Conservation (phyloP, 106 monocot species). For the Dendrobium officinale region DNA sequence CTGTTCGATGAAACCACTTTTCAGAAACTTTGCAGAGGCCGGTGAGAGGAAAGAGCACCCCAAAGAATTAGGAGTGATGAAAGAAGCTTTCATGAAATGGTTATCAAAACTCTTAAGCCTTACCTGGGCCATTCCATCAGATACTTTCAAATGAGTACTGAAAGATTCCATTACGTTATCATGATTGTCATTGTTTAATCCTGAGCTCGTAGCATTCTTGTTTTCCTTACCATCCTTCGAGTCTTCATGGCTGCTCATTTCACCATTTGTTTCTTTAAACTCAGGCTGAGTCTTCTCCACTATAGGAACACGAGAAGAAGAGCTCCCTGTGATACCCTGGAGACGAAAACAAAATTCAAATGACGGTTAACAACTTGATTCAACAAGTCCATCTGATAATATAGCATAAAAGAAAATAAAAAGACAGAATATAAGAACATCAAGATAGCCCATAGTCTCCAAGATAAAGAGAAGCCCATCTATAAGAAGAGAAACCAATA, state of each 20-base stretch:
- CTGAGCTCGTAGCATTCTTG: background rate
- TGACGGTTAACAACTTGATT: background rate
- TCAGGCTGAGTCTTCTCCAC: background rate
- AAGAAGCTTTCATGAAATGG: background rate
- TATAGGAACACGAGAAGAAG: background rate
- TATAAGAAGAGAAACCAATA: too few species aligned
- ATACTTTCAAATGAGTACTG: background rate
- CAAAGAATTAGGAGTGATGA: background rate
- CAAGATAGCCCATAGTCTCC: background rate
- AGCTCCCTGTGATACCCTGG: slow-evolving; percentile 5
- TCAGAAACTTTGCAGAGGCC: background rate
- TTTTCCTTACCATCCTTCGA: background rate
- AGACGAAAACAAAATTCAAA: background rate
- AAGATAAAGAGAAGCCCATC: too few species aligned
- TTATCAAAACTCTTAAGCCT: background rate
- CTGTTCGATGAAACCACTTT: background rate
- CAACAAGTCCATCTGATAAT: background rate
- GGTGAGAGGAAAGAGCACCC: background rate
- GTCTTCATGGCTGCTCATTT: background rate
- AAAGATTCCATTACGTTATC: background rate
- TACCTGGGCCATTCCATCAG: background rate
- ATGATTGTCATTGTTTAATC: background rate
- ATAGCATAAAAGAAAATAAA: background rate
- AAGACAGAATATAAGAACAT: background rate
- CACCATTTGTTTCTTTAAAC: background rate